Base-by-base conservation (phyloP, 352 stramenopile genomes). In the Stephanocyclus meneghinianus region DNA sequence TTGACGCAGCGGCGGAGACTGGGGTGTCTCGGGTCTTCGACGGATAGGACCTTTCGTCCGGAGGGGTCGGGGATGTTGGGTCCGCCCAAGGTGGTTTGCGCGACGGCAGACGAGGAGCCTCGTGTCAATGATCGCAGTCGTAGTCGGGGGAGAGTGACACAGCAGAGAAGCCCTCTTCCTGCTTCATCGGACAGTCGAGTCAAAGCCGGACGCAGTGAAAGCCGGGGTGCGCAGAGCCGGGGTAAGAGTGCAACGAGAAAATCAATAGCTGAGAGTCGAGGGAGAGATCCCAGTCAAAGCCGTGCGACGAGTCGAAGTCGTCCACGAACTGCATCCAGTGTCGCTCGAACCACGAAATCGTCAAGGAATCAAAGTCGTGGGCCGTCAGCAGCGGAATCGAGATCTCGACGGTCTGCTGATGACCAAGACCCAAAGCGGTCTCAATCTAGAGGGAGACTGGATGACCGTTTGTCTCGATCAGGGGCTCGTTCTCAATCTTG, bases 211-310 rank as follows among this genome's bases (percentile, higher is more conserved):
- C 26, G 6, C 10, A 48, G 18, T 21, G 11, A 65, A 6, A 51
- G 57, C 35, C 8, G 57, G 35, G 57, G 57, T 11, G 21, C 21
- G 21, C 26, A 65, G 15, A 51, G 57, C 35, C 8, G 57, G 35
- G 57, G 57, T 11, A 51, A 65, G 35, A 51, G 57, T 51, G 57
- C 32, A 0, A 32, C 57, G 57, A 50, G 57, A 63, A 30, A 63
- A 40, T 40, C 35, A 8, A 40, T 40, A 40, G 35, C 35, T 2
- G 35, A 40, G 35, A 8, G 35, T 4, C 21, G 55, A 45, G 7
- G 11, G 26, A 63, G 32, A 21, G 50, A 59, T 32, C 16, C 50
- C 50, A 59, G 50, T 59, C 55, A 63, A 29, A 45, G 26, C 11
- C 9, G 55, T 18, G 21, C 55, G 7, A 42, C 2, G 21, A 63